Evolutionary conservation across 164 flowering plant genomes (phyloP).

Genomic region (Santalum album): DNA sequence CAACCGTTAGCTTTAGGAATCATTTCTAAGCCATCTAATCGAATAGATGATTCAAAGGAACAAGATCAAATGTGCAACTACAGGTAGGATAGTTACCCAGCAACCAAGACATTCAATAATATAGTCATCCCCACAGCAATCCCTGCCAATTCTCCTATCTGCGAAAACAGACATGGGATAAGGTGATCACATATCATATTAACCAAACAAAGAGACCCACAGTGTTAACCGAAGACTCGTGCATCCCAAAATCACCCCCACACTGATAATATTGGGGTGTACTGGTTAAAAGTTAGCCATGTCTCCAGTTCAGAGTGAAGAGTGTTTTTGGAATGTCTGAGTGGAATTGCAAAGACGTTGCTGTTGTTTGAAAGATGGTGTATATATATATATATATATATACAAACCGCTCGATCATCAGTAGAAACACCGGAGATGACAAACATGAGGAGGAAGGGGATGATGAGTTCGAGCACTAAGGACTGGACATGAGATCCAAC

Average conservation of each 20-base stretch:
- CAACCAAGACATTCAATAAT: slow-evolving; percentile 46
- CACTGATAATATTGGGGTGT: no score
- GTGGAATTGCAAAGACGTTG: no score
- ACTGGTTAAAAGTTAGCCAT: no score
- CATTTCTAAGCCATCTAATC: no score
- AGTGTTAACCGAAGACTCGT: no score
- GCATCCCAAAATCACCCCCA: no score
- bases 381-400: neutral
- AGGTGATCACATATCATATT: no score
- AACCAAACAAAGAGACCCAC: no score
- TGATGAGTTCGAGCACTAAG: neutral
- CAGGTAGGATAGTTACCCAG: slow-evolving; percentile 37
- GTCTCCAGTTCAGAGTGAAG: no score
- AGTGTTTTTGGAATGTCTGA: no score
- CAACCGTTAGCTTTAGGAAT: no score
- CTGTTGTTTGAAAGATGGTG: no score
- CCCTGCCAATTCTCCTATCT: slow-evolving; percentile 66
- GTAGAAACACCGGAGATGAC: neutral
- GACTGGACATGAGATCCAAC: neutral
- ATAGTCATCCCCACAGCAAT: slow-evolving; percentile 64
- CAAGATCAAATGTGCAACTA: neutral
- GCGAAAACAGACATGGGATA: neutral
- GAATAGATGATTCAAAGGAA: neutral
- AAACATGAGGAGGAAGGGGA: slow-evolving; percentile 2
- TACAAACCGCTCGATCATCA: neutral